A percentile compares a stretch with the other conserved stretches of the same genome.
Conservation (phyloP, 352 stramenopile genomes). For the Halophytophthora batemanensis region DNA sequence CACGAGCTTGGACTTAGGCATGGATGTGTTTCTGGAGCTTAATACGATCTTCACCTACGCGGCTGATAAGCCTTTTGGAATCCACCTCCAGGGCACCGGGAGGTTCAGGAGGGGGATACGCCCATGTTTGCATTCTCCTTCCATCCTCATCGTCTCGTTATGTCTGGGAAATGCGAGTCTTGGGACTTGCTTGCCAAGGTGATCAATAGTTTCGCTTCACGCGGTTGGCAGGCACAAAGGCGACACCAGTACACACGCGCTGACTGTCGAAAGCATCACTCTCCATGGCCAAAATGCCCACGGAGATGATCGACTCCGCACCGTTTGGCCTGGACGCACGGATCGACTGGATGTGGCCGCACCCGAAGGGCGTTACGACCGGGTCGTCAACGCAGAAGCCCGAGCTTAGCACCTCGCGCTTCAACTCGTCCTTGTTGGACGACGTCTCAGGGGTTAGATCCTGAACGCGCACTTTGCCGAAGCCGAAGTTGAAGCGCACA, state of each 20-base stretch:
- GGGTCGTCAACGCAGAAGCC: conserved; percentile 47
- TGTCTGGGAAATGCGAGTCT: background rate
- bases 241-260: conserved; percentile 5
- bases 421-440: conserved; percentile 27
- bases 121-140: no score
- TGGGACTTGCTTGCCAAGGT: background rate
- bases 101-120: no score
- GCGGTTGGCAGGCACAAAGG: conserved; percentile 20
- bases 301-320: conserved; percentile 10
- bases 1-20: conserved; percentile 47
- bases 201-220: conserved; percentile 26
- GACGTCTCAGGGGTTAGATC: conserved; percentile 41
- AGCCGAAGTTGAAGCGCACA: conserved; percentile 66
- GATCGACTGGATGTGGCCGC: conserved; percentile 41
- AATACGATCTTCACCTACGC: conserved; percentile 54
- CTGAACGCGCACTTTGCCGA: conserved; percentile 52
- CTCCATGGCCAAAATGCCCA: conserved; percentile 19
- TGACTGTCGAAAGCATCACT: conserved; percentile 1
- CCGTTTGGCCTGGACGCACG: conserved; percentile 9
- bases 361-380: conserved; percentile 71
- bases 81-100: no score
- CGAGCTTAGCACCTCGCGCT: conserved; percentile 18
- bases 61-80: conserved; percentile 40
- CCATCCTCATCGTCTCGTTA: conserved; percentile 12
- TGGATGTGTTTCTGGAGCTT: conserved; percentile 45